Evolutionary conservation across 208 protist species (phyloP).

Genomic region (Porcisia deanei): DNA sequence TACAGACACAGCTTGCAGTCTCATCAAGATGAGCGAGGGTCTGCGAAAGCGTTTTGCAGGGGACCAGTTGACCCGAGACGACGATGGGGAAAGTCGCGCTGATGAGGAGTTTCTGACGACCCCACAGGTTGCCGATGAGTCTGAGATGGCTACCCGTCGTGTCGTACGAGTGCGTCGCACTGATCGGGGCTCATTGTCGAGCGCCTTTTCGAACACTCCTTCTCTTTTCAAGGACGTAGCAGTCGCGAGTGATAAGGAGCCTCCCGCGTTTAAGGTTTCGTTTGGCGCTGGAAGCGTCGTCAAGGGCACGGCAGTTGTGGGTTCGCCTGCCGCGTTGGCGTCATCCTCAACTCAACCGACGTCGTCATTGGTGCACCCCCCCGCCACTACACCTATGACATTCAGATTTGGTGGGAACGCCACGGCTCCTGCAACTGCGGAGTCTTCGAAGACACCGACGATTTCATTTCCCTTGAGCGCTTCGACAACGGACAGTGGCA

Average conservation of each 20-base stretch:
- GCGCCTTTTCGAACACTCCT: neutral
- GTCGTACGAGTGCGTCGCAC: constrained; percentile 54
- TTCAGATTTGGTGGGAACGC: constrained; percentile 18
- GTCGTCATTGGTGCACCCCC: neutral
- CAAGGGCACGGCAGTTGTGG: neutral
- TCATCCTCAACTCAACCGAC: constrained; percentile 1
- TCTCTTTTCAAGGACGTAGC: constrained; percentile 48
- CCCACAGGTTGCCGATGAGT: constrained; percentile 50
- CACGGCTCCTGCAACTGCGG: neutral
- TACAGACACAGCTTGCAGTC: neutral
- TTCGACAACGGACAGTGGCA: neutral
- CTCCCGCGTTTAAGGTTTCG: constrained; percentile 9
- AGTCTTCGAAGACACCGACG: neutral
- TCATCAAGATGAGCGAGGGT: constrained; percentile 17
- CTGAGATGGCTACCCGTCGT: constrained; percentile 70
- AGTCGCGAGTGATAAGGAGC: constrained; percentile 8
- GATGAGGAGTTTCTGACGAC: constrained; percentile 54
- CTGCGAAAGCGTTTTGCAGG: constrained; percentile 40
- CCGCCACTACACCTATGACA: neutral
- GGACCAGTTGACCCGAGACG: constrained; percentile 31
- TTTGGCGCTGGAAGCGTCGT: constrained; percentile 14
- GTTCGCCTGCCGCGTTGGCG: neutral
- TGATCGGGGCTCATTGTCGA: constrained; percentile 7
- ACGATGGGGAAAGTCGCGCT: constrained; percentile 32
- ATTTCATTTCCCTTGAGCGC: constrained; percentile 5